These are phyloP conservation scores for Candida germanica DNA, from an alignment of 805 yeast genomes.

Conservation along the genomic window DNA sequence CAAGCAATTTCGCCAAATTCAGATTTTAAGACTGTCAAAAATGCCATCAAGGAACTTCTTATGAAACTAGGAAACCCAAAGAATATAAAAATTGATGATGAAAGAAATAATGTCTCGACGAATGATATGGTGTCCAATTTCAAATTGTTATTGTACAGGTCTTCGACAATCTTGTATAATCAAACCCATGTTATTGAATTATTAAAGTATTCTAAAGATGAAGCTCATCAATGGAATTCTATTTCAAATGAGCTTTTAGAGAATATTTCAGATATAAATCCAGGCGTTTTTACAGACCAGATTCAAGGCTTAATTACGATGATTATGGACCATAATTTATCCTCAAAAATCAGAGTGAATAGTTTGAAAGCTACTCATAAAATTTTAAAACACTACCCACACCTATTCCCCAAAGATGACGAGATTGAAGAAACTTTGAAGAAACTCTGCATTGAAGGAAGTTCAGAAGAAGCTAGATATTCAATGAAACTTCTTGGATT, in stretches of 20 bases:
- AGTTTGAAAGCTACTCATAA: conserved; percentile 60
- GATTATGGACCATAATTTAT: conserved; percentile 19
- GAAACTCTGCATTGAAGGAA: conserved; percentile 48
- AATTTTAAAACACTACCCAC: conserved; percentile 50
- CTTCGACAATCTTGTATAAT: conserved; percentile 62
- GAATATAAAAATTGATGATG: conserved; percentile 35
- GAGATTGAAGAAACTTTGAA: conserved; percentile 45
- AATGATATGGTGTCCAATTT: conserved; percentile 52
- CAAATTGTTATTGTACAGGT: conserved; percentile 57
- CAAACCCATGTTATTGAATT: conserved; percentile 58
- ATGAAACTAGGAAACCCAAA: conserved; percentile 53
- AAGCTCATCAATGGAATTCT: conserved; percentile 22
- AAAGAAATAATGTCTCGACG: conserved; percentile 31
- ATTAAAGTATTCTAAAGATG: conserved; percentile 43
- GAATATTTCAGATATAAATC: conserved; percentile 56
- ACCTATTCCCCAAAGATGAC: conserved; percentile 43
- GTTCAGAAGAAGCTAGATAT: conserved; percentile 61
- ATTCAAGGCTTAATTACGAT: conserved; percentile 46
- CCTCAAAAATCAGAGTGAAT: conserved; percentile 22
- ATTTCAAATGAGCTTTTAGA: conserved; percentile 55
- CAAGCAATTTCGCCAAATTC: conserved; percentile 54
- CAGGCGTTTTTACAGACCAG: conserved; percentile 63
- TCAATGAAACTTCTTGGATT: conserved; percentile 56
- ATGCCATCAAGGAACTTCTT: conserved; percentile 61
- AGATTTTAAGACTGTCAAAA: conserved; percentile 57